Conservation (phyloP, 768 basidiomycete species). For the Suillus tomentosus region DNA sequence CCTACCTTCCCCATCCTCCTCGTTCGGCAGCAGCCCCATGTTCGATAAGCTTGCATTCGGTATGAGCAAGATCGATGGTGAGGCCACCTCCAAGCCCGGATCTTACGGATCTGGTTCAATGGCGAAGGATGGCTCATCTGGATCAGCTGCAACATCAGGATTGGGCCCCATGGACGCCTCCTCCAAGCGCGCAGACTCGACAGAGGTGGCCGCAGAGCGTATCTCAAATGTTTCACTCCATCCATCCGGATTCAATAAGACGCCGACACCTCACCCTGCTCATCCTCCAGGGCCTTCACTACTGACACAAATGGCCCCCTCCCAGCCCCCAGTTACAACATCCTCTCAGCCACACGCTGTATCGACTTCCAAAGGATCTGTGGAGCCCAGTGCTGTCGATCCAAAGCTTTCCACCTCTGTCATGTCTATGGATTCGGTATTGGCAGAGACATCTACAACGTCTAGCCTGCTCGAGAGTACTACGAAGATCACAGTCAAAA, state of each 20-base stretch:
- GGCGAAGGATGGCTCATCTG: constrained; percentile 25
- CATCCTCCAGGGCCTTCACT: constrained; percentile 64
- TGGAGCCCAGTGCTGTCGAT: constrained; percentile 20
- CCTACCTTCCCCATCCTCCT: constrained; percentile 81
- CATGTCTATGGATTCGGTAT: constrained; percentile 30
- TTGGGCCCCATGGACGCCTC: constrained; percentile 17
- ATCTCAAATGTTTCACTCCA: constrained; percentile 52
- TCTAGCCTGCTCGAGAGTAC: constrained; percentile 37
- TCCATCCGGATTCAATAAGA: constrained; percentile 39
- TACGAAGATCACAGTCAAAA: constrained; percentile 94
- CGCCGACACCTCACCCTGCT: constrained; percentile 36
- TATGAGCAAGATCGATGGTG: constrained; percentile 85
- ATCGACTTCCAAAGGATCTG: constrained; percentile 22
- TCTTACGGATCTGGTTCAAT: constrained; percentile 30
- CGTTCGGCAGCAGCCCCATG: constrained; percentile 67
- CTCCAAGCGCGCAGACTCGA: constrained; percentile 35
- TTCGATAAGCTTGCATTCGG: constrained; percentile 89
- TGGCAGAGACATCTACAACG: constrained; percentile 26
- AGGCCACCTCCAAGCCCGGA: constrained; percentile 37
- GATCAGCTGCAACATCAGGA: constrained; percentile 19
- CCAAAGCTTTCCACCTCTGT: constrained; percentile 30
- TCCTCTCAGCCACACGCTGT: constrained; percentile 32
- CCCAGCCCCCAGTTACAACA: constrained; percentile 19
- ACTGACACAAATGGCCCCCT: constrained; percentile 68
- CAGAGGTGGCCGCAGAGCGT: constrained; percentile 50